These are phyloP conservation scores for Jamesozyma jinghongensis DNA, from an alignment of 805 yeast genomes.

Conservation along the genomic window DNA sequence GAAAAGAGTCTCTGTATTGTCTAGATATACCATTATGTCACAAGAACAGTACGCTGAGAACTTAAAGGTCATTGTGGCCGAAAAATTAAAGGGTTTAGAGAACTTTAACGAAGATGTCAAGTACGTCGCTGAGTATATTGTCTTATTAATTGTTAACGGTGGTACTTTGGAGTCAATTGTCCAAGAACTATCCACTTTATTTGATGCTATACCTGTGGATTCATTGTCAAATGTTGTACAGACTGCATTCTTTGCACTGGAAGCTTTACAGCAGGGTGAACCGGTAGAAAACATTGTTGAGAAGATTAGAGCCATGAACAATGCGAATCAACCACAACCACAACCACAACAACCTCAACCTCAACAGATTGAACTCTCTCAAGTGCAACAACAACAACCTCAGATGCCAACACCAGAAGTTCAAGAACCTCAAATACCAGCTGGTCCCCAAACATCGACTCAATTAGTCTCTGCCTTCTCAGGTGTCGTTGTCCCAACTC, in stretches of 20 bases:
- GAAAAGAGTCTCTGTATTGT: neutral
- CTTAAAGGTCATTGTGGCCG: constrained; percentile 36
- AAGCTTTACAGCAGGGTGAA: constrained; percentile 32
- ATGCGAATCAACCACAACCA: constrained; percentile 2
- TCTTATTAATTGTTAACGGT: constrained; percentile 61
- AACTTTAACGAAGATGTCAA: constrained; percentile 43
- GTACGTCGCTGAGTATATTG: constrained; percentile 65
- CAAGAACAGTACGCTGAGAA: constrained; percentile 30
- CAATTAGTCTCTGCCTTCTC: constrained; percentile 23
- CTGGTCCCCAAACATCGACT: constrained; percentile 9
- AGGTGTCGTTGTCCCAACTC: constrained; percentile 16
- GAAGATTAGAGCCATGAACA: constrained; percentile 22
- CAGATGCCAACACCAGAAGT: constrained; percentile 11
- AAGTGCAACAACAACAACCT: constrained; percentile 8
- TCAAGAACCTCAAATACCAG: constrained; percentile 11
- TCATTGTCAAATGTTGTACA: constrained; percentile 51
- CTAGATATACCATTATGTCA: constrained; percentile 14
- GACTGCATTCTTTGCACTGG: constrained; percentile 49
- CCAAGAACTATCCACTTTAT: constrained; percentile 50
- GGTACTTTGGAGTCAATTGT: constrained; percentile 53
- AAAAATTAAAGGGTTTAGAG: constrained; percentile 32
- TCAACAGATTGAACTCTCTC: constrained; percentile 9
- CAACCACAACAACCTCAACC: constrained; percentile 7
- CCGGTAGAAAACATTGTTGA: constrained; percentile 24
- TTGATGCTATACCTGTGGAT: constrained; percentile 52